Base-by-base conservation (phyloP, 1,284 basidiomycete genomes). In the Porogramme epimiltina region DNA sequence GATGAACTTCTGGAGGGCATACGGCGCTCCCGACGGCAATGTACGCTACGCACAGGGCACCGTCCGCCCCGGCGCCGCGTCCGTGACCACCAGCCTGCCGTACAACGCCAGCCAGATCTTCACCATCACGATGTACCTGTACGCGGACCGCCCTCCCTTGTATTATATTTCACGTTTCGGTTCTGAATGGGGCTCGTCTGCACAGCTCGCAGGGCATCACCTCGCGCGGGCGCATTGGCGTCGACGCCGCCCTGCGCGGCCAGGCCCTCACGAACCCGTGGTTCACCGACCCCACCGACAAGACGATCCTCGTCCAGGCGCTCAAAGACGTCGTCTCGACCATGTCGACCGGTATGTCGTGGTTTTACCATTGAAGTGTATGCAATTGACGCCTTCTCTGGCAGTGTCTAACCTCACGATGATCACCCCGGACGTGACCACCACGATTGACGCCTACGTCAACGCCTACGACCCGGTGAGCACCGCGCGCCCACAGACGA, bases 1-100 rank as follows among this genome's bases (percentile, higher is more conserved):
- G 51, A 62, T 82, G 50, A 86, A 85, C 70, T 86, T 85, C 73
- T 85, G 84, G 84, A 69, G 78, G 28, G 78, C 81, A 1, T 76
- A 78, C 51, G 55, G 61, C 13, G 77, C 74, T 3, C 63, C 69
- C 22, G 83, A 84, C 56, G 70, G 72, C 16, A 72, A 64, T 34
- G 76, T 75, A 1, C 77, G 81, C 52, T 84, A 73, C 58, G 59
- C 80, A 26, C 83, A 86, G 78, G 84, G 84, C 42, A 85, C 83
- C 20, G 81, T 77, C 23, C 79, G 82, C 33, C 82, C 83, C n/a
- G 83, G 84, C 45, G 82, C 81, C 23, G 79, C 79, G 1, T 80
- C 77, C 2, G 68, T 80, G 47, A 76, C 73, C 25, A 81, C 80
- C 3, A 63, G 62, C 0, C 73, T 75, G 51, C 68, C 80, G 4